These are phyloP conservation scores for Termitomyces sp. DNA, from an alignment of 1,284 basidiomycete species.

Conservation along the genomic window DNA sequence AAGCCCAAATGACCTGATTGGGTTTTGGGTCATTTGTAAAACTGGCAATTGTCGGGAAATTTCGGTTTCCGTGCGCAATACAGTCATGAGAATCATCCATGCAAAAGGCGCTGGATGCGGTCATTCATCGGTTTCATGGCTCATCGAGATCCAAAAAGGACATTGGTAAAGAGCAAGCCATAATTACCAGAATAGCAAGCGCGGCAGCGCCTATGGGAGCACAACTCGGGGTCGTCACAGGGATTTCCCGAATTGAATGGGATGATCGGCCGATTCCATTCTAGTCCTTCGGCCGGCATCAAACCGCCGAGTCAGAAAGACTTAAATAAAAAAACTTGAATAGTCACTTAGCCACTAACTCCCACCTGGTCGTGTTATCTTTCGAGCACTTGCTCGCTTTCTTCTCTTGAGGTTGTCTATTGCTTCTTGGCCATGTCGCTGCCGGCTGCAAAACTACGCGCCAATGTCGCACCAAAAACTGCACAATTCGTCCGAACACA, in stretches of 20 bases:
- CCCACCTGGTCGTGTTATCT: neutral
- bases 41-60: too few species aligned
- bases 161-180: neutral
- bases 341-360: neutral
- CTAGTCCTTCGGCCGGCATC: conserved; percentile 7
- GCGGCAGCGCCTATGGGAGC: too few species aligned
- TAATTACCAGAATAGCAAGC: neutral
- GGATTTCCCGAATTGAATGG: neutral
- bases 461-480: conserved; percentile 39
- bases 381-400: neutral
- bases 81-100: neutral
- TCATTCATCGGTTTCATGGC: neutral
- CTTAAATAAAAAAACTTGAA: conserved; percentile 5
- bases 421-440: conserved; percentile 20
- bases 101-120: neutral
- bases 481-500: conserved; percentile 42
- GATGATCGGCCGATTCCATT: conserved; percentile 8
- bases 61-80: neutral
- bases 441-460: conserved; percentile 34
- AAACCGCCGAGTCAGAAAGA: conserved; percentile 7
- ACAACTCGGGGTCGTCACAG: neutral
- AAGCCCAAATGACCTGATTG: too few species aligned
- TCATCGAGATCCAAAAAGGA: neutral
- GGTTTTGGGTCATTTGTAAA: too few species aligned
- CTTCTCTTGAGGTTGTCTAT: neutral